A percentile compares a stretch with the other conserved stretches of the same genome.
phyloP scores from a whole-genome alignment of 176 grass and related monocot species.

The Musa acuminata region DNA sequence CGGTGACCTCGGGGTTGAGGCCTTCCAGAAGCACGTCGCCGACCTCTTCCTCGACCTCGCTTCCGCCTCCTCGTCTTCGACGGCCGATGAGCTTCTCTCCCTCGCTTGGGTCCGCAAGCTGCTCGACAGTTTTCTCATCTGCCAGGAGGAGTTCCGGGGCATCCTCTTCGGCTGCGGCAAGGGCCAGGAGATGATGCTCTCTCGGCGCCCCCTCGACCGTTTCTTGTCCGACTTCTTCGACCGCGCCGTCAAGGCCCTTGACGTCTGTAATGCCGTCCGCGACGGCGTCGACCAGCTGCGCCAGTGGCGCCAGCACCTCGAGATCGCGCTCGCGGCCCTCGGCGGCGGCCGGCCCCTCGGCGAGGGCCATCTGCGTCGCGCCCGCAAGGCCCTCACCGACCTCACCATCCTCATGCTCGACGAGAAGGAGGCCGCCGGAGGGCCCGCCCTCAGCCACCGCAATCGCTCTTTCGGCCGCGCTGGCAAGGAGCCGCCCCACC shows the following conservation, averaged over 20 bases:
- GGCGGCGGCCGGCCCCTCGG: constrained; percentile 16
- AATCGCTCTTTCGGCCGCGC: constrained; percentile 56
- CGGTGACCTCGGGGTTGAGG: constrained; percentile 33
- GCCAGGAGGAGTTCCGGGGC: constrained; percentile 69
- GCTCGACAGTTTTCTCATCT: constrained; percentile 61
- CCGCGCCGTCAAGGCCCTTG: constrained; percentile 72
- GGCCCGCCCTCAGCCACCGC: constrained; percentile 30
- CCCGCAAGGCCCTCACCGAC: constrained; percentile 79
- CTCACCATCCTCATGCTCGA: constrained; percentile 91
- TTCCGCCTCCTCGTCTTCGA: not conserved
- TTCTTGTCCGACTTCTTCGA: constrained; percentile 76
- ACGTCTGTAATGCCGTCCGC: constrained; percentile 79
- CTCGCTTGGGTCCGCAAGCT: constrained; percentile 52
- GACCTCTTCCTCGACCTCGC: constrained; percentile 31
- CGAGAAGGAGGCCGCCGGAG: constrained; percentile 41
- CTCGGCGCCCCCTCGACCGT: constrained; percentile 42
- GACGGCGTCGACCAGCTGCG: constrained; percentile 72
- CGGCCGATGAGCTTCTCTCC: constrained; percentile 27
- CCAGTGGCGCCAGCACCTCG: constrained; percentile 60
- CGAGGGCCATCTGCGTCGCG: constrained; percentile 67
- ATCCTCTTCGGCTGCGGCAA: constrained; percentile 27
- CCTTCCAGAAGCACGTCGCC: constrained; percentile 45
- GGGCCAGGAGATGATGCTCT: not conserved
- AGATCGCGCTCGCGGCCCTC: constrained; percentile 46
- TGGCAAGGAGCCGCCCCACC: not conserved